phyloP scores from a whole-genome alignment of 2,329 filamentous ascomycete species.

The Pseudogymnoascus sp. region DNA sequence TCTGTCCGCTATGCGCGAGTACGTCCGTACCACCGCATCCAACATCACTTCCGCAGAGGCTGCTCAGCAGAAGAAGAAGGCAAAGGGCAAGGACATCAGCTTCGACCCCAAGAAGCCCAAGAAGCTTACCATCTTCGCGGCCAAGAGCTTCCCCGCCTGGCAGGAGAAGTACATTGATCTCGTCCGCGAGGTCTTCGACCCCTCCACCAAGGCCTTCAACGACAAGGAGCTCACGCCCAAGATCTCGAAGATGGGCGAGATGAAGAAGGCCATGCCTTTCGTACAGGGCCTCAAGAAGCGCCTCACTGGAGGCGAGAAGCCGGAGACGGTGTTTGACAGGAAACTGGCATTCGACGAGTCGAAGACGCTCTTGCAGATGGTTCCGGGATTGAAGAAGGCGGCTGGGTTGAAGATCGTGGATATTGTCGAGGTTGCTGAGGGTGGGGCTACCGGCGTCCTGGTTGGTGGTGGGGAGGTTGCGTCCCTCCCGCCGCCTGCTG shows the following conservation, averaged over 20 bases:
- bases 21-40: slow-evolving; percentile 64
- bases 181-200: slow-evolving; percentile 63
- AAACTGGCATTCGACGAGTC: slow-evolving; percentile 84
- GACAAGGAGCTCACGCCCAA: slow-evolving; percentile 74
- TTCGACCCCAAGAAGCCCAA: slow-evolving; percentile 92
- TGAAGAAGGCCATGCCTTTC: slow-evolving; percentile 98
- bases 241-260: slow-evolving; percentile 76
- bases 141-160: slow-evolving; percentile 77
- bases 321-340: slow-evolving; percentile 66
- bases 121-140: slow-evolving; percentile 79
- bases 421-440: slow-evolving; percentile 64
- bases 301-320: slow-evolving; percentile 62
- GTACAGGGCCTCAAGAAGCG: slow-evolving; percentile 81
- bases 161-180: slow-evolving; percentile 85
- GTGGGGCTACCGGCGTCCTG: slow-evolving; percentile 56
- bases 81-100: slow-evolving; percentile 77
- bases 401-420: slow-evolving; percentile 65
- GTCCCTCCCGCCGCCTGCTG: slow-evolving; percentile 53
- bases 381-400: slow-evolving; percentile 69
- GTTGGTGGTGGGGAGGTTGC: slow-evolving; percentile 47
- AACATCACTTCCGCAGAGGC: slow-evolving; percentile 84
- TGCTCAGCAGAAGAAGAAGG: slow-evolving; percentile 76
- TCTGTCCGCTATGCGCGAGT: slow-evolving; percentile 73
- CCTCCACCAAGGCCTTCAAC: slow-evolving; percentile 55
- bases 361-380: slow-evolving; percentile 67